Base-by-base conservation (phyloP, 176 grass and related monocot species). In the Dendrocalamus sinicus region DNA sequence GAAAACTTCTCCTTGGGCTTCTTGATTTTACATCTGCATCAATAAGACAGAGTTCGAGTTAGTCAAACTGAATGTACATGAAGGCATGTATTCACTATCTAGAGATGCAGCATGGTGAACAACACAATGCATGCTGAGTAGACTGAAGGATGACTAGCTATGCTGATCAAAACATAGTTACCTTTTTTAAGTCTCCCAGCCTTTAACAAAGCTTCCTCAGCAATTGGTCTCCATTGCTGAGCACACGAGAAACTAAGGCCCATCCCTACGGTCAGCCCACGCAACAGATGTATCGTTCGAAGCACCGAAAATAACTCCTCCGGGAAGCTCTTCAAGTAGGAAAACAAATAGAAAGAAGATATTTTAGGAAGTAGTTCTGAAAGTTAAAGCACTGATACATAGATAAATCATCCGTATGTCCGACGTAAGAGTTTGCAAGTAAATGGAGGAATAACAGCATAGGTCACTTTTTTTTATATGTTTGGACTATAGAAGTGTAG, bases 221-320 rank as follows among this genome's bases (percentile, higher is more conserved):
- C 96, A 57, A 95, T 94, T 61, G 93, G 88, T 81, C 79, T 92
- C 96, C 96, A 98, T 62, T 95, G 93, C 64, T 98, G 59, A 67
- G 93, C 88, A 77, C 96, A 98, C 0, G 96, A 98, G 75, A 94
- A 95, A 72, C 81, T 70, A 69, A 98, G 89, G 24, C 96, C 93
- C 80, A 98, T 79, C 67, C 96, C 96, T 12, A 98, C 93, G 77
- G 91, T 98, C 11, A 98, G 81, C 51, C 96, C 93, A 32, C 96
- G 81, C 67, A 98, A 87, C 53, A 98, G 78, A 70, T 98, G 96
- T 75, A 98, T 91, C n/a, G 96, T 98, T 74, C 93, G 81, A 43
- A 98, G 83, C 76, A 95, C 86, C 26, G 90, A 95, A 81, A 94
- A 95, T 46, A 98, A 67, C 67, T 98, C 96, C 83, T 98, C 96